Base-by-base conservation (phyloP, 2,329 filamentous ascomycete species). In the Apiospora hydei region DNA sequence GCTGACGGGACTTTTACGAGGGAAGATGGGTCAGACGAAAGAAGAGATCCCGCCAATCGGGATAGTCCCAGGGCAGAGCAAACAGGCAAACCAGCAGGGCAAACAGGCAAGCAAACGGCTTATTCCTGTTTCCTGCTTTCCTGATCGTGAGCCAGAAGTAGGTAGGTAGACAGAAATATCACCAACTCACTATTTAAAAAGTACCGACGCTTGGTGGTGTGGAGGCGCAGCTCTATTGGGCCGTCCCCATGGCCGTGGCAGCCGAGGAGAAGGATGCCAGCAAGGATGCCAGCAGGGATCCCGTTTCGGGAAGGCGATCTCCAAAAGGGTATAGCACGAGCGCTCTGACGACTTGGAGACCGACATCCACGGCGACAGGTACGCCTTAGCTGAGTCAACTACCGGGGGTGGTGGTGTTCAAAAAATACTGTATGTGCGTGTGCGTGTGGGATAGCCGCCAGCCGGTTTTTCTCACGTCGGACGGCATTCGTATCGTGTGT, bases 291-390 rank as follows among this genome's bases (percentile, higher is more conserved):
- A n/a, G 57, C 57, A 64, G 57, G 57, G 57, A 64, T 64, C 30
- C 4, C 34, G 34, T 41, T 64, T 64, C 18, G 57, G 57, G 57
- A 64, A 41, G 57, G 57, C 57, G 57, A n/a, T 64, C 34, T 64
- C 57, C 57, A 64, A 64, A 64, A 41, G 57, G 57, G 57, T 41
- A 41, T 64, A 64, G 57, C 34, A 64, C 57, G 57, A 64, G 57
- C n/a, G 51, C 10, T 24, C 30, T 38, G 38, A 41, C 41, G 57
- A 41, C 18, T 38, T 64, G 53, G 30, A 64, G 57, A 61, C 34
- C 34, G 49, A 7, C 34, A 4, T 10, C n/a, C 46, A n/a, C 34
- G 18, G 18, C 13, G 57, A 41, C 18, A 5, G 30, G 53, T 51
- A 41, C 57, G 57, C 57, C 57, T 64, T 64, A 64, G 57, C 57